Conservation (phyloP, 2,329 filamentous ascomycete genomes). For the Plectosphaerella sp. region DNA sequence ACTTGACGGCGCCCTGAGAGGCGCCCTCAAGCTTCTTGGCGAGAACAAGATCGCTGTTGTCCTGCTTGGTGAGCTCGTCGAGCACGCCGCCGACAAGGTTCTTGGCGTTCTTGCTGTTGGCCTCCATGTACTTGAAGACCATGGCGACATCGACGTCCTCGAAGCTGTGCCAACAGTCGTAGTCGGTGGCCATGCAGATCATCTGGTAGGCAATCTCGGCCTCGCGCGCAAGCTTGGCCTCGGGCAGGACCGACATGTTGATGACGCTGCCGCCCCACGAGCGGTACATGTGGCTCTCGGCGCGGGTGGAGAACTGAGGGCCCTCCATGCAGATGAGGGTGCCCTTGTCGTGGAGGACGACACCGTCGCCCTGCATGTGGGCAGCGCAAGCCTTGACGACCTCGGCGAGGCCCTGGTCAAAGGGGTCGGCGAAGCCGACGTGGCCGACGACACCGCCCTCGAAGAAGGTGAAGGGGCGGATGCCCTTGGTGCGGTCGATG, state of each 20-base stretch:
- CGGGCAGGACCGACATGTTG: slow-evolving; percentile 95
- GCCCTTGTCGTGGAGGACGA: slow-evolving; percentile 78
- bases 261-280: slow-evolving; percentile 91
- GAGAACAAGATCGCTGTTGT: slow-evolving; percentile 68
- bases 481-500: slow-evolving; percentile 94
- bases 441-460: slow-evolving; percentile 88
- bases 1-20: slow-evolving; percentile 71
- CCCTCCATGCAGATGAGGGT: slow-evolving; percentile 96
- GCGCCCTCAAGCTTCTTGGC: slow-evolving; percentile 79
- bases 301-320: slow-evolving; percentile 95
- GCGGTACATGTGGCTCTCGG: slow-evolving; percentile 93
- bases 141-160: slow-evolving; percentile 91
- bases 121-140: slow-evolving; percentile 95
- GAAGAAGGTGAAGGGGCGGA: slow-evolving; percentile 94
- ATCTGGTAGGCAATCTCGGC: slow-evolving; percentile 97
- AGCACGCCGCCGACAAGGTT: slow-evolving; percentile 81
- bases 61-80: slow-evolving; percentile 75
- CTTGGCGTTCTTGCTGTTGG: slow-evolving; percentile 84
- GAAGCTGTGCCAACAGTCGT: slow-evolving; percentile 91
- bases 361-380: slow-evolving; percentile 75
- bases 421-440: slow-evolving; percentile 93
- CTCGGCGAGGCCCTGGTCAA: slow-evolving; percentile 72
- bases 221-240: slow-evolving; percentile 93
- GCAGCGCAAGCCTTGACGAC: slow-evolving; percentile 74
- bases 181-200: slow-evolving; percentile 99